Conservation (phyloP, 768 basidiomycete genomes). For the Amanita rimosa region DNA sequence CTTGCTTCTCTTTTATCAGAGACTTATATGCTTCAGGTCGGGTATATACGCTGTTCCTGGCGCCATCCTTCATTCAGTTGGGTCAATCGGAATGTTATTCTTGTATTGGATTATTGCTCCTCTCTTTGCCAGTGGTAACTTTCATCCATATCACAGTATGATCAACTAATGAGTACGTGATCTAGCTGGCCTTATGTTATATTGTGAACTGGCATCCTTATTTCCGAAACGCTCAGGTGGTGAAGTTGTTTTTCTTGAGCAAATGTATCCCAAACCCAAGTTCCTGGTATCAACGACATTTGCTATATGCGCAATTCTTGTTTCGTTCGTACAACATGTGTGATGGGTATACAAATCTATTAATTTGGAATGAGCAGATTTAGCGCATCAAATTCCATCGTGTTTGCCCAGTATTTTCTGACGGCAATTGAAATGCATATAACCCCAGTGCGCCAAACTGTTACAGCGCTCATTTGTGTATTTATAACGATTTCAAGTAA, state of each 20-base stretch:
- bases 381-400: slow-evolving; percentile 22
- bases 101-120: slow-evolving; percentile 21
- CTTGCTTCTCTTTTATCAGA: not conserved
- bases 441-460: slow-evolving; percentile 17
- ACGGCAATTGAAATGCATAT: slow-evolving; percentile 21
- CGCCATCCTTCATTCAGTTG: slow-evolving; percentile 22
- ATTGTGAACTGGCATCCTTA: slow-evolving; percentile 33
- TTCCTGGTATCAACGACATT: slow-evolving; percentile 32
- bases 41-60: slow-evolving; percentile 27
- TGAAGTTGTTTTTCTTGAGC: slow-evolving; percentile 37
- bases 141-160: too few relatives aligned
- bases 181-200: slow-evolving; percentile 24
- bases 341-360: not conserved
- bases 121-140: slow-evolving; percentile 21
- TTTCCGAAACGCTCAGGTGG: slow-evolving; percentile 38
- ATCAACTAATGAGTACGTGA: not conserved
- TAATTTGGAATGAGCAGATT: slow-evolving; percentile 12
- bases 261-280: slow-evolving; percentile 31
- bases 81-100: slow-evolving; percentile 22
- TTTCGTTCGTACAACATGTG: slow-evolving; percentile 18
- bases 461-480: slow-evolving; percentile 14
- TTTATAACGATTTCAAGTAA: slow-evolving; percentile 17
- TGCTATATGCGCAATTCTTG: slow-evolving; percentile 25
- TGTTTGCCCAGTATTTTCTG: slow-evolving; percentile 27
- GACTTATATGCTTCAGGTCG: slow-evolving; percentile 13